A percentile compares a stretch with the other conserved stretches of the same genome.
Conservation (phyloP, 164 flowering plant species). For the Tetracentron sinense region DNA sequence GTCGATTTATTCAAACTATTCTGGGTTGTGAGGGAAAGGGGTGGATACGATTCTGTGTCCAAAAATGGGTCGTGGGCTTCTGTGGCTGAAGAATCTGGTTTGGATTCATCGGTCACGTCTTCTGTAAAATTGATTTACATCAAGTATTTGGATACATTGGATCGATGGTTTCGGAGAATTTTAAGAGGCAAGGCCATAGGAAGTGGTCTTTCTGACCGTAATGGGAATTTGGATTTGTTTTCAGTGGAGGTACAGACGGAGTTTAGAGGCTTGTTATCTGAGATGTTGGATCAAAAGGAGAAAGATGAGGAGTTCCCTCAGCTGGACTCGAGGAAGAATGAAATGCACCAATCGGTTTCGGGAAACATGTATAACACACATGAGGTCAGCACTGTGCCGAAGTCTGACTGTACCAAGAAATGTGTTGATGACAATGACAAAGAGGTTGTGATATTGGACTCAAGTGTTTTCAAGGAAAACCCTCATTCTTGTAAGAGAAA, state of each 20-base stretch:
- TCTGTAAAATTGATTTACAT: constrained; percentile 50
- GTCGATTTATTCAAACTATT: constrained; percentile 61
- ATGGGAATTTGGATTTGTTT: constrained; percentile 7
- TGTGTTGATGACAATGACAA: constrained; percentile 20
- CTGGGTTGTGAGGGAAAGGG: constrained; percentile 45
- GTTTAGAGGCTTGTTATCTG: constrained; percentile 19
- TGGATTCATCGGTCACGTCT: constrained; percentile 24
- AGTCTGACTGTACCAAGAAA: constrained; percentile 3
- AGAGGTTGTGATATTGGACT: constrained; percentile 24
- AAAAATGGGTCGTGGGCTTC: constrained; percentile 37
- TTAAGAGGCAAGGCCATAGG: constrained; percentile 11
- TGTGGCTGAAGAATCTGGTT: constrained; percentile 46
- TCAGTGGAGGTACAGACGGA: constrained; percentile 36
- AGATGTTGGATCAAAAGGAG: constrained; percentile 17
- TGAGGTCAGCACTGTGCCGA: background rate
- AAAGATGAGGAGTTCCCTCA: constrained; percentile 14
- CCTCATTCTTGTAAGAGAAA: constrained; percentile 42
- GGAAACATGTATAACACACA: background rate
- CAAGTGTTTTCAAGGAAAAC: constrained; percentile 14
- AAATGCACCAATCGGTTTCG: background rate
- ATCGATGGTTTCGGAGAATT: constrained; percentile 34
- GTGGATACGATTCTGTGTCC: constrained; percentile 45
- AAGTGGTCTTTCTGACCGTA: constrained; percentile 5
- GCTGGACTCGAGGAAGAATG: constrained; percentile 12
- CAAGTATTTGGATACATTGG: constrained; percentile 49